Evolutionary conservation across 75 land plant genomes (phyloP).

Genomic region (Cupressus sempervirens): DNA sequence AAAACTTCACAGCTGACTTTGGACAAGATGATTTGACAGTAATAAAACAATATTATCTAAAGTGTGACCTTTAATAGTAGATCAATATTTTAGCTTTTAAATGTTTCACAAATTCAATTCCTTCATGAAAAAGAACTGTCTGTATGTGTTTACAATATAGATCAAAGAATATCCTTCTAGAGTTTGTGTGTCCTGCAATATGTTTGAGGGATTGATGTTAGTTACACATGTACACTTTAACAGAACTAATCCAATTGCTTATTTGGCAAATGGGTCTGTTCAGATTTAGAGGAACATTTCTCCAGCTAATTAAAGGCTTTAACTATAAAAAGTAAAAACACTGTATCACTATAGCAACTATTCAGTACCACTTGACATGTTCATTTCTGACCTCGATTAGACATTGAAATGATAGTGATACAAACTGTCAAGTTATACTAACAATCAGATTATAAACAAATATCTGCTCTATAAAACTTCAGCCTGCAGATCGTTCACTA

Average conservation of each 20-base stretch:
- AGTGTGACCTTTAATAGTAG: neutral
- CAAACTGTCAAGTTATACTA: neutral
- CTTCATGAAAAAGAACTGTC: neutral
- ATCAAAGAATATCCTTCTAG: too few relatives aligned
- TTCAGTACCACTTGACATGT: neutral
- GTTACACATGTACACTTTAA: neutral
- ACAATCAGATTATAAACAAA: neutral
- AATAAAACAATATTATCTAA: too few relatives aligned
- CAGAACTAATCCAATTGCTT: neutral
- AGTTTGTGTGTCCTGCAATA: neutral
- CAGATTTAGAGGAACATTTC: neutral
- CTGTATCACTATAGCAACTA: neutral
- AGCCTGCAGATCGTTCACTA: neutral
- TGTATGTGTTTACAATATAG: neutral
- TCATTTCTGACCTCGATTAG: neutral
- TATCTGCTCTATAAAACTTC: neutral
- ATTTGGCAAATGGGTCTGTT: neutral
- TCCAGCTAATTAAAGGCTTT: neutral
- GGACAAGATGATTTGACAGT: neutral
- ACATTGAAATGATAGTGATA: neutral
- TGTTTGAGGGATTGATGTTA: neutral
- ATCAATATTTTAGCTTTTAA: too few relatives aligned
- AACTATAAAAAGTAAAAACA: neutral
- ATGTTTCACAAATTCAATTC: too few relatives aligned
- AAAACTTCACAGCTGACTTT: neutral